Base-by-base conservation (phyloP, 305 asterid species). In the Coffea humblotiana region DNA sequence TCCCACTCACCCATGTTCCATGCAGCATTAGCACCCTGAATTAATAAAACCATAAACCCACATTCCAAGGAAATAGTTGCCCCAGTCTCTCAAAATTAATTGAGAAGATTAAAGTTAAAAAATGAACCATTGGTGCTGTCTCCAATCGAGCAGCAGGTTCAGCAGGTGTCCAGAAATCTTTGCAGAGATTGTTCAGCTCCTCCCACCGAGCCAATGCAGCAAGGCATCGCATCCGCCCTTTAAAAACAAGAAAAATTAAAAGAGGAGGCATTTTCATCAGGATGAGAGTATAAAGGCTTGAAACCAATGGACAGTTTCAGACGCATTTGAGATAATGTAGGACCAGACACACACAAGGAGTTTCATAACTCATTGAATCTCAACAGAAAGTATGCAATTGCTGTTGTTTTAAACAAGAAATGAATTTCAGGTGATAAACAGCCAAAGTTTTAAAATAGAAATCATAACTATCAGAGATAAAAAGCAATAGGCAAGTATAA, bases 1-100 rank as follows among this genome's bases (percentile, higher is more conserved):
- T 96, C 99, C 99, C 99, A 96, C 86, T 96, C 99, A 74, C 98
- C 97, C 99, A 96, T 96, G 96, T 96, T 93, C 98, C 98, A 96
- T 83, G 99, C 99, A 92, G 98, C 98, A 82, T 4, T 80, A 75
- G 99, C 98, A 90, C 98, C 99, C 99, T 96, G 87, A 73, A 78
- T 61, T 47, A 86, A 80, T 43, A 78, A 84, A 58, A 77, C 81
- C 72, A 78, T 25, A 43, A 40, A 82, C 63, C 79, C 76, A 51
- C 48, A 83, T 48, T 69, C 78, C 66, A 68, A 84, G 25, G 29
- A 75, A 71, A 71, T 32, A 61, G 69, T 80, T 51, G 71, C 43
- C 48, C 45, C 58, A 52, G 70, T 18, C 47, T 51, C 79, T 47
- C 40, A 58, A 29, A 52, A 35, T 77, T 7, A 81, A 80, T 78